phyloP scores from a whole-genome alignment of 2,329 filamentous ascomycete genomes.

The Aspergillus udagawae region DNA sequence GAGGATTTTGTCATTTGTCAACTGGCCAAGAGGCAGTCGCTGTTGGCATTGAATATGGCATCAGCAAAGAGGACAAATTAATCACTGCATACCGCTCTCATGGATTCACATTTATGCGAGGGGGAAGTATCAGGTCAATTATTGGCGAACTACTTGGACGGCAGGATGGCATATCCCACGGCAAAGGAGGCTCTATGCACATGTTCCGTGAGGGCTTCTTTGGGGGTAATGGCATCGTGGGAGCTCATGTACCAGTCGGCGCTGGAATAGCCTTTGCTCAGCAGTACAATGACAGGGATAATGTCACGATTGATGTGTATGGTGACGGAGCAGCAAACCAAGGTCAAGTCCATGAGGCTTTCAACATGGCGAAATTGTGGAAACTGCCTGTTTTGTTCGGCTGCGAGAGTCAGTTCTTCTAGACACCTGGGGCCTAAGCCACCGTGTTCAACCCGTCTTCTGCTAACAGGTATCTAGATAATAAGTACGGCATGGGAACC shows the following conservation, averaged over 20 bases:
- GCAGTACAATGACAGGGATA: slow-evolving; percentile 80
- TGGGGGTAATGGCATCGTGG: slow-evolving; percentile 95
- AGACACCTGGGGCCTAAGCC: slow-evolving; percentile 26
- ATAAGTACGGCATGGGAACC: slow-evolving; percentile 99
- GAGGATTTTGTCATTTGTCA: slow-evolving; percentile 96
- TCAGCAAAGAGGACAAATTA: slow-evolving; percentile 81
- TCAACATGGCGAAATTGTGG: slow-evolving; percentile 99
- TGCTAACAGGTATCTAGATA: slow-evolving; percentile 58
- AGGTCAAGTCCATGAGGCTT: slow-evolving; percentile 96
- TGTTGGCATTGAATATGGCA: slow-evolving; percentile 89
- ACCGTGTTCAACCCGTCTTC: neutral
- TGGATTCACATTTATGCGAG: slow-evolving; percentile 93
- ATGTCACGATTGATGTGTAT: slow-evolving; percentile 80
- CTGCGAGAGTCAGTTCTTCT: slow-evolving; percentile 80
- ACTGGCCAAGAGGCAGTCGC: slow-evolving; percentile 96
- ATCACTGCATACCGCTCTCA: slow-evolving; percentile 98
- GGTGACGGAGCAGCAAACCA: slow-evolving; percentile 97
- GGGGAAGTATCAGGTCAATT: slow-evolving; percentile 78
- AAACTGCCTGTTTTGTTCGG: slow-evolving; percentile 88
- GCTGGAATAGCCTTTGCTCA: slow-evolving; percentile 93
- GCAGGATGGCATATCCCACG: slow-evolving; percentile 89
- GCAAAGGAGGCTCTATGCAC: slow-evolving; percentile 98
- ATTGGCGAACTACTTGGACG: slow-evolving; percentile 91
- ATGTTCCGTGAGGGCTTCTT: slow-evolving; percentile 98
- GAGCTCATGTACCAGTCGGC: slow-evolving; percentile 92